Evolutionary conservation across 257 asterid species (phyloP), one percentile per base, ranked within the genome.

Genomic region (Ocimum tenuiflorum): DNA sequence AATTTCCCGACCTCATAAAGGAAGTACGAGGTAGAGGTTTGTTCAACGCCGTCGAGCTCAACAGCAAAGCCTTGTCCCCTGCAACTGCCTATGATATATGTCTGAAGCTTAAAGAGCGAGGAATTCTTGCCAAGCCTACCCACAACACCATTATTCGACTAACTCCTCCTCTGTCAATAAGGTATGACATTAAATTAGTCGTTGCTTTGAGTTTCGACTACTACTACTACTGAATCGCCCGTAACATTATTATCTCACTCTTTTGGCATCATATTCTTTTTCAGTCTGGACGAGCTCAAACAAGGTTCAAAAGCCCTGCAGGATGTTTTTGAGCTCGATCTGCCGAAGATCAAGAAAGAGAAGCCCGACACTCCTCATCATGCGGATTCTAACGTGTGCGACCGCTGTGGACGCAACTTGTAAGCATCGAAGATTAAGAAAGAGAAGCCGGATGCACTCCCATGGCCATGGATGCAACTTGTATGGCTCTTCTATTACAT

Each of bases 1-100:
- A 69, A 59, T 92, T 84, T 69, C 96, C 95, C 1, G 52, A 81
- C 23, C 75, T 82, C 66, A 80, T 92, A 73, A 87, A 87, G 72
- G 96, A 92, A 77, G 88, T 89, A 31, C 82, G 96, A 43, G 99
- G 99, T 64, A 86, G 71, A 81, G 97, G 99, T 43, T 76, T 92
- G 82, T 90, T 89, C 83, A 83, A 78, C 2, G 99, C 97, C 0
- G 95, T 92, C 72, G 99, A 83, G 81, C 95, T 92, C 24, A 75
- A 92, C 63, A 79, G 83, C 78, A 82, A 79, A 76, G 83, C 83
- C 67, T 70, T 88, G 74, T 73, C 67, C 48, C 99, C 96, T 0
- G 80, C 81, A 48, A 87, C 79, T 18, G 99, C 99, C 8, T 92
- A 89, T 68, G 97, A 88, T 58, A 73, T 92, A 73, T 92, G 99